phyloP scores from a whole-genome alignment of 352 stramenopile species.

The Phytophthora ramorum region DNA sequence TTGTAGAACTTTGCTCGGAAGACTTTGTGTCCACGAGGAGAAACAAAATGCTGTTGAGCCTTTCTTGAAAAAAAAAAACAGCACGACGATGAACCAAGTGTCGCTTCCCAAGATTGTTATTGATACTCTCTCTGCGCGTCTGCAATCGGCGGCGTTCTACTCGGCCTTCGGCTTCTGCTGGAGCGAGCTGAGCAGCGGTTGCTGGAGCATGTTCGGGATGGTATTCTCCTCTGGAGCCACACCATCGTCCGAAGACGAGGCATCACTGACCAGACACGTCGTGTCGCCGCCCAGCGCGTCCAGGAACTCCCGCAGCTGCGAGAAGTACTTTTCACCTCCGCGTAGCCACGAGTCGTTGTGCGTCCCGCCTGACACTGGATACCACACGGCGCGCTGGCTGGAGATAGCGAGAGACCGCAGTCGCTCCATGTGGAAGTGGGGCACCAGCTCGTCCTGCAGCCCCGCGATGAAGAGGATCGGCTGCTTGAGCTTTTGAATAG shows the following conservation, averaged over 20 bases:
- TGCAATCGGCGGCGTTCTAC: conserved; percentile 10
- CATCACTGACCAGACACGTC: conserved; percentile 15
- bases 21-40: too few species aligned
- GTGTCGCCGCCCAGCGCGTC: conserved; percentile 40
- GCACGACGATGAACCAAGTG: too few species aligned
- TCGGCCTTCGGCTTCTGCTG: conserved; percentile 47
- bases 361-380: conserved; percentile 87
- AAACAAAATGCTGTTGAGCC: too few species aligned
- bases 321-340: conserved; percentile 90
- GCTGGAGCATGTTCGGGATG: conserved; percentile 77
- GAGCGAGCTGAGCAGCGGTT: conserved; percentile 57
- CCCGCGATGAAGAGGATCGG: conserved; percentile 94
- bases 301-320: conserved; percentile 72
- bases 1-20: too few species aligned
- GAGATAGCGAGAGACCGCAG: conserved; percentile 74
- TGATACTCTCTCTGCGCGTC: too few species aligned
- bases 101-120: too few species aligned
- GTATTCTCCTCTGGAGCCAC: conserved; percentile 49
- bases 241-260: conserved; percentile 13
- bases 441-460: conserved; percentile 92
- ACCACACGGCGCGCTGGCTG: conserved; percentile 66
- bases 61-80: too few species aligned
- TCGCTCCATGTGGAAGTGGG: conserved; percentile 88
- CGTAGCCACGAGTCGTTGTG: conserved; percentile 96
- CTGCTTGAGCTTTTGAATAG: conserved; percentile 68